Conservation (phyloP, 139 green algal genomes). For the Haematococcus sp. region DNA sequence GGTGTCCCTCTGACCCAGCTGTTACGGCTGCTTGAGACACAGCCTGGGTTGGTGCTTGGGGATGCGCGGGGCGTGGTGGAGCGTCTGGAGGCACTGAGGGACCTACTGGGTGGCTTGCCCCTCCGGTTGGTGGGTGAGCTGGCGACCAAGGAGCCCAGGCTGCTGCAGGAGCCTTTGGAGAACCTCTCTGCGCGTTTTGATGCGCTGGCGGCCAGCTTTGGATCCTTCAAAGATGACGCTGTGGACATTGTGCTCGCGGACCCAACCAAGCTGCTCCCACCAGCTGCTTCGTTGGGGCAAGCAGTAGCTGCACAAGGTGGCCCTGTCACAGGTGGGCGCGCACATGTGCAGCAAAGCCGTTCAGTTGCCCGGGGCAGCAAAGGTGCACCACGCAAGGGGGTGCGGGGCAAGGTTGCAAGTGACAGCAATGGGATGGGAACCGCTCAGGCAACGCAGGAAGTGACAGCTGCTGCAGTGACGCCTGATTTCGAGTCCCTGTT, state of each 20-base stretch:
- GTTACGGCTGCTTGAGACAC: not conserved
- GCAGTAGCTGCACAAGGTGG: not conserved
- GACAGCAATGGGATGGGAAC: no score
- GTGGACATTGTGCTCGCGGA: constrained; percentile 11
- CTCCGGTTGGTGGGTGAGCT: constrained; percentile 9
- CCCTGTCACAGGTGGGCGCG: not conserved
- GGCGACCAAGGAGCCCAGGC: not conserved
- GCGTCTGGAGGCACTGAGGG: not conserved
- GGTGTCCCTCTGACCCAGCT: not conserved
- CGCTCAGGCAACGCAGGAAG: no score
- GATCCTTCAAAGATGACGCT: constrained; percentile 11
- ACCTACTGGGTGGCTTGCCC: not conserved
- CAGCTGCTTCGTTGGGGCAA: not conserved
- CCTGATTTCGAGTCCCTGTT: no score
- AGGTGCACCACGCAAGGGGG: not conserved
- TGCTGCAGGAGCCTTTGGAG: not conserved
- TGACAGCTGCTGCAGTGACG: no score
- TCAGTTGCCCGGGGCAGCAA: no score
- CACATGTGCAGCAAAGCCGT: no score
- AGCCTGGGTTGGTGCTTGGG: not conserved
- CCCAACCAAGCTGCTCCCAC: constrained; percentile 7
- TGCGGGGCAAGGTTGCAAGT: no score
- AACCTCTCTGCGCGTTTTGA: constrained; percentile 5
- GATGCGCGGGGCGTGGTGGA: not conserved
- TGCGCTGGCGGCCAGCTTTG: constrained; percentile 14